phyloP scores from a whole-genome alignment of 306 rosid species.

The Castanospermum australe region DNA sequence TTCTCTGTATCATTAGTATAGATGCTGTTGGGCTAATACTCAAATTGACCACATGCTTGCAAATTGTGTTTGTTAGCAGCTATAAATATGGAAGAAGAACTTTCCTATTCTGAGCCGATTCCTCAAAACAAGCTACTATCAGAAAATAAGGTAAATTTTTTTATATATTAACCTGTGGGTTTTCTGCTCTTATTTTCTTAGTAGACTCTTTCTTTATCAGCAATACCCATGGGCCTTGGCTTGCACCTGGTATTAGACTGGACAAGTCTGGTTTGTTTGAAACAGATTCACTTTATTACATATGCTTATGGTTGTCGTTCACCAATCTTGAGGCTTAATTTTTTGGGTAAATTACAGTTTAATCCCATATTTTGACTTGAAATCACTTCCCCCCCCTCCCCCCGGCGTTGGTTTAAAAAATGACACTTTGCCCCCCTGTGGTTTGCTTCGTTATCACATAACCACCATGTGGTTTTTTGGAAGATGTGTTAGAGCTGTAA shows the following conservation, averaged over 20 bases:
- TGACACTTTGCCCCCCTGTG: too few species aligned
- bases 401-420: too few species aligned
- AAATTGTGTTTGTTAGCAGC: slow-evolving; percentile 35
- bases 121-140: slow-evolving; percentile 25
- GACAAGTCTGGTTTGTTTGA: slow-evolving; percentile 7
- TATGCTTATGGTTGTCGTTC: not conserved
- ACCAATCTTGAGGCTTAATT: not conserved
- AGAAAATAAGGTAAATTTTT: slow-evolving; percentile 53
- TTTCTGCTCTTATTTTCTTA: not conserved
- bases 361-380: too few species aligned
- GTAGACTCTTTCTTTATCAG: not conserved
- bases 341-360: too few species aligned
- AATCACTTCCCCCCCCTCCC: too few species aligned
- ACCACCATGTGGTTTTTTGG: too few species aligned
- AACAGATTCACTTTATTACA: not conserved
- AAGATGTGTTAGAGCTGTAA: too few species aligned
- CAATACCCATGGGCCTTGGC: not conserved
- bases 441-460: too few species aligned
- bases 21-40: slow-evolving; percentile 4
- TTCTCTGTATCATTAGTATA: slow-evolving; percentile 4
- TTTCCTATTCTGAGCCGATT: slow-evolving; percentile 22
- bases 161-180: not conserved
- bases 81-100: slow-evolving; percentile 34
- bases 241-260: slow-evolving; percentile 6
- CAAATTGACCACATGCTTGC: slow-evolving; percentile 19